phyloP scores from a whole-genome alignment of 768 basidiomycete species.

The Termitomyces sp. region DNA sequence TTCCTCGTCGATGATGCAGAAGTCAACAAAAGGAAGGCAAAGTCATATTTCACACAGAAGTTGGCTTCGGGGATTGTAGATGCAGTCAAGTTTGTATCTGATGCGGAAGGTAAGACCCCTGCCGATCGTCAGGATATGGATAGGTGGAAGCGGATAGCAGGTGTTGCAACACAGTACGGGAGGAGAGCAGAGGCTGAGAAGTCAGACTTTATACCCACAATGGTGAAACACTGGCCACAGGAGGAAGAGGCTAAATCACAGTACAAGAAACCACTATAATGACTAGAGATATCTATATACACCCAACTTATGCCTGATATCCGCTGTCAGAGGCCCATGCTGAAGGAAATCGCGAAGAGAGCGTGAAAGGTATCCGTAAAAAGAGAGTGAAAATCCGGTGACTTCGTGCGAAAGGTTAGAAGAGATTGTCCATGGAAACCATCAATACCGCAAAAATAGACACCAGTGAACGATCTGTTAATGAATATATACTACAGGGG shows the following conservation, averaged over 20 bases:
- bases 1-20: constrained; percentile 19
- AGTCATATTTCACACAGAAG: constrained; percentile 42
- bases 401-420: background rate
- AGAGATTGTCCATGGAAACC: constrained; percentile 8
- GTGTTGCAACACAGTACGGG: constrained; percentile 15
- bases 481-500: constrained; percentile 8
- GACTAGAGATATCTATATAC: constrained; percentile 4
- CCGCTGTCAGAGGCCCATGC: constrained; percentile 1
- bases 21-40: constrained; percentile 28
- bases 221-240: constrained; percentile 1
- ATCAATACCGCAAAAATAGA: constrained; percentile 6
- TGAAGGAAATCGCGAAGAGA: background rate
- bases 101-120: constrained; percentile 16
- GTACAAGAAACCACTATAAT: constrained; percentile 9
- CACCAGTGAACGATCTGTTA: constrained; percentile 5
- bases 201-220: constrained; percentile 16
- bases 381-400: background rate
- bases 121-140: constrained; percentile 18
- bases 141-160: constrained; percentile 26
- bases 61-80: constrained; percentile 44
- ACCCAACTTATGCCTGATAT: constrained; percentile 1
- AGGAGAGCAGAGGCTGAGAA: background rate
- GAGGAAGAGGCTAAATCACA: constrained; percentile 6
- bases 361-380: constrained; percentile 12
- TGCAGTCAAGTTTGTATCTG: constrained; percentile 32